Base-by-base conservation (phyloP, 768 basidiomycete genomes). In the Suillus spraguei region DNA sequence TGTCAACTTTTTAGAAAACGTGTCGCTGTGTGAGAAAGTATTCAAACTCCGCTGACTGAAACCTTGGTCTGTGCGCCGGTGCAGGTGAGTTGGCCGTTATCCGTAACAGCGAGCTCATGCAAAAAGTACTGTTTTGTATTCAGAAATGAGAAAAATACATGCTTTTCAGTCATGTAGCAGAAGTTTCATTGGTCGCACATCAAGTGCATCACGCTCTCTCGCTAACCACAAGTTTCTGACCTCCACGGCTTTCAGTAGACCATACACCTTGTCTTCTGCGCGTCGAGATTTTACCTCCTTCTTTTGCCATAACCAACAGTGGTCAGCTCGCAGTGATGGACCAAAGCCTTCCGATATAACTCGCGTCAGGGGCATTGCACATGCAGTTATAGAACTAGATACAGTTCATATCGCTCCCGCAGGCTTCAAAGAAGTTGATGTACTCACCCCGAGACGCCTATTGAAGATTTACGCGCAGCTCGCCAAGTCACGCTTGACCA, bases 401-500 rank as follows among this genome's bases (percentile, higher is more conserved):
- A 35, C 64, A 49, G 61, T 56, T 65, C 62, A 59, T 61, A 67
- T 63, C 11, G 63, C 63, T n/a, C 47, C 74, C 55, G 33, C 67
- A 8, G 62, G 71, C 6, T 83, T 78, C 66, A 76, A 76, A 39
- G 76, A 75, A 22, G 70, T 75, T 8, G 79, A 81, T 33, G 69
- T 73, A 6, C 80, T 88, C 16, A 83, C 86, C 0, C 79, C 86
- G 2, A 70, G 72, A 5, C 81, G 81, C 32, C 81, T 92, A 6
- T 69, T 90, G 41, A 84, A 82, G 64, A 74, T 91, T 50, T 98
- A 98, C 74, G 78, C 81, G 8, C 88, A 95, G 69, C 85, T 99
- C 3, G 85, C 95, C 33, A 99, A 99, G 71, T 79, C 88, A 3
- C 89, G 90, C 7, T 87, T 99, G 35, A 92, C 92, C 20, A 80